Evolutionary conservation across 2,329 filamentous ascomycete genomes (phyloP), one percentile per base, ranked within the genome.

Genomic region (Aspergillus sp.): DNA sequence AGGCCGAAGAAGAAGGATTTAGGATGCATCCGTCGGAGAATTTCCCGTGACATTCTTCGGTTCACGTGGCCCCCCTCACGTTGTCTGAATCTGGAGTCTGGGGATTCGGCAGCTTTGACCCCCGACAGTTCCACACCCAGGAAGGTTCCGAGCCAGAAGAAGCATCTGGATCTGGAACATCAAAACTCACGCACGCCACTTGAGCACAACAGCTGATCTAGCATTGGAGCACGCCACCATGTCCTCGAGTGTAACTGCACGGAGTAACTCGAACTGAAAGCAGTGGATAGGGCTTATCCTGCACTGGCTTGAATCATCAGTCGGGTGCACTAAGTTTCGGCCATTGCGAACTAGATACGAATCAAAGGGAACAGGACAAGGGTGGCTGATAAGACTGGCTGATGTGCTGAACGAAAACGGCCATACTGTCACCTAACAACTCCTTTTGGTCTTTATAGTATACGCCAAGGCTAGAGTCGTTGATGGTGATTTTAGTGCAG

Each of bases 211-310:
- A 17, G 46, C 23, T n/a, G 47, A 45, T 46, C 37, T 19, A 33
- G 15, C 23, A 39, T 17, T 49, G 45, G 47, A 41, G 31, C 35
- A 54, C 43, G 37, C 49, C 39, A 49, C 56, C 27, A 44, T 49
- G 45, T 41, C 44, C 11, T 44, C 17, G 45, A 53, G 47, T 58
- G 55, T 61, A 55, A 58, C 56, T 44, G 9, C 33, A 48, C 45
- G 43, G 31, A 55, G 56, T 58, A 56, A 58, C 52, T 54, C 27
- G 39, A 48, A 46, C 52, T 57, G 27, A 48, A 46, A 52, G 41
- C 31, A 23, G 27, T 25, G 31, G 46, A 19, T 17, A 9, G 39
- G 39, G 15, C 33, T 41, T 19, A 31, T 19, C n/a, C 31, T 27
- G 23, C 41, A 17, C 9, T 17, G 23, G 27, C 40, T 46, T 31